Percentiles rank a stretch among this genome's conserved stretches.
Evolutionary conservation across 306 rosid species (phyloP).

Genomic region (Malus fusca): DNA sequence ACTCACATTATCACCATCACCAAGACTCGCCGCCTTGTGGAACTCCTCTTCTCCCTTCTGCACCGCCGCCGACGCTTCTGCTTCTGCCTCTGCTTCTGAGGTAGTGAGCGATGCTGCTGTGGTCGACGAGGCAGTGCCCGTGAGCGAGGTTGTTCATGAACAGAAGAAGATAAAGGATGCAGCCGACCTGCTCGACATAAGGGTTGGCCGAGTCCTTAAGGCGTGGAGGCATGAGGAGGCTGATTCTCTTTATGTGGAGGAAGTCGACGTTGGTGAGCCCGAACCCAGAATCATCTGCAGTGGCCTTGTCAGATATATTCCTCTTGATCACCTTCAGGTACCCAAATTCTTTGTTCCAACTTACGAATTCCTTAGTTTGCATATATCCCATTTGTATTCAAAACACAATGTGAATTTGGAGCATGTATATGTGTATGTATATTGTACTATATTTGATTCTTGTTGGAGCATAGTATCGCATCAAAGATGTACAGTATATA

Average conservation of each 20-base stretch:
- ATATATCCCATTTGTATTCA: not conserved
- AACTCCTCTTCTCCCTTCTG: constrained; percentile 6
- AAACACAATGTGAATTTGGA: not conserved
- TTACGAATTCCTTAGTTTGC: not conserved
- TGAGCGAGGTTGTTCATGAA: constrained; percentile 1
- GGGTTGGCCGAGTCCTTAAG: constrained; percentile 68
- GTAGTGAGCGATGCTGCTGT: not conserved
- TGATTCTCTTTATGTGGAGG: constrained; percentile 84
- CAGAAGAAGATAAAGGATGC: constrained; percentile 36
- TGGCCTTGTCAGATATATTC: constrained; percentile 59
- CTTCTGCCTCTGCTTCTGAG: not conserved
- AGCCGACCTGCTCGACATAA: constrained; percentile 70
- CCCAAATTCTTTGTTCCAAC: not conserved
- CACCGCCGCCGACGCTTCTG: constrained; percentile 2
- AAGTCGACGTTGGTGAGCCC: constrained; percentile 73
- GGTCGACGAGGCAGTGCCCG: not conserved
- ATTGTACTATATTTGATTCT: not conserved
- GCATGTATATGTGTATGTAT: no score
- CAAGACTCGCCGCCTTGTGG: not conserved
- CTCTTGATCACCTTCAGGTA: constrained; percentile 12
- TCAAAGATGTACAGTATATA: no score
- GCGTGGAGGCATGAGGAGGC: constrained; percentile 94
- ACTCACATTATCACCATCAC: not conserved
- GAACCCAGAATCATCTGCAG: constrained; percentile 88
- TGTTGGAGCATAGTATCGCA: not conserved